Conservation (phyloP, 164 flowering plant species). For the Tinospora cordifolia region DNA sequence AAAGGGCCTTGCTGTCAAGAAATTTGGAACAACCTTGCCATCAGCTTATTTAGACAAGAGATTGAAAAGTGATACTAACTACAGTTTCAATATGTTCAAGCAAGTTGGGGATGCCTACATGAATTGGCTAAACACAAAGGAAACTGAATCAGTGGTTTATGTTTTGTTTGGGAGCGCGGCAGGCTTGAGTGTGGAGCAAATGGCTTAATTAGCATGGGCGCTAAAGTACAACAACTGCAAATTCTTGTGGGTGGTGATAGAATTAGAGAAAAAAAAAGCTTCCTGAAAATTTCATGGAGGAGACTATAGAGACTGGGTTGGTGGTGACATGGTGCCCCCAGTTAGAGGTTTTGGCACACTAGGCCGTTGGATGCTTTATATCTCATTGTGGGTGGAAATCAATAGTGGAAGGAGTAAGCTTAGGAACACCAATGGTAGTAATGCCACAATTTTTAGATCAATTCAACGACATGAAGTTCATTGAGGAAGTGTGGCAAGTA, state of each 20-base stretch:
- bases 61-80: conserved; percentile 7
- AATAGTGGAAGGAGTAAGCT: conserved; percentile 8
- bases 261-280: conserved; percentile 5
- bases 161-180: conserved; percentile 15
- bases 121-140: conserved; percentile 6
- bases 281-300: conserved; percentile 3
- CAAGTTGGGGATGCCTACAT: conserved; percentile 4
- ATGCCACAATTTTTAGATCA: conserved; percentile 16
- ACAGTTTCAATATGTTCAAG: conserved; percentile 10
- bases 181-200: conserved; percentile 1
- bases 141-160: conserved; percentile 9
- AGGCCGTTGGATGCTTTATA: conserved; percentile 12
- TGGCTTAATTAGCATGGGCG: conserved; percentile 13
- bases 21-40: conserved; percentile 13
- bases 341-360: conserved; percentile 10
- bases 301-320: conserved; percentile 7
- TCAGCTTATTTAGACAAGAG: conserved; percentile 13
- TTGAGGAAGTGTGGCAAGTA: conserved; percentile 12
- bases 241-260: conserved; percentile 16
- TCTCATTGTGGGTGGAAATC: conserved; percentile 18
- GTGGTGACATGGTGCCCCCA: conserved; percentile 13
- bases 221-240: neutral
- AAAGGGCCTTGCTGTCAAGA: neutral
- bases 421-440: conserved; percentile 12
- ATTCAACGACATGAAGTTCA: conserved; percentile 8